Evolutionary conservation across 2,329 filamentous ascomycete species (phyloP), one percentile per base, ranked within the genome.

Genomic region (Alternaria solani): DNA sequence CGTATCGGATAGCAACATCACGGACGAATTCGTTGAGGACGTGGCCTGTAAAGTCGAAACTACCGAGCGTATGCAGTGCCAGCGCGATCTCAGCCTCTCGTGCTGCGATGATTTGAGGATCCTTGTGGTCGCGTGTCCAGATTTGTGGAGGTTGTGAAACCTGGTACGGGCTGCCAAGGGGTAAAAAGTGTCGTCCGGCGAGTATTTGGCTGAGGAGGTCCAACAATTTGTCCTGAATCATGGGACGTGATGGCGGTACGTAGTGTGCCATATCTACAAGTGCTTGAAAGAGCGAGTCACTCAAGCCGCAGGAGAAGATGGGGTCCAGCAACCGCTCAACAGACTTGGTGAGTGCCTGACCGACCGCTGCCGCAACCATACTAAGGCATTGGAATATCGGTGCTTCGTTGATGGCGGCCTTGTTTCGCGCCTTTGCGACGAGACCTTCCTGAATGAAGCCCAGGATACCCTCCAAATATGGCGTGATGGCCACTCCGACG

Each of bases 231-330:
- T 97, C 94, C 75, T 99, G 95, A 41, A 99, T 98, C 7, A 89
- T 94, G 2, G 91, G 87, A 75, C 96, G 95, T 58, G 97, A 93
- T 0, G 96, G 93, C 0, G 94, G 95, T 47, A 99, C 97, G 75
- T 99, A 98, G 75, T 98, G 96, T 28, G 95, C 95, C 92, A 99
- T 97, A 74, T 99, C 96, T 23, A 98, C 94, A 55, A 99, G 84
- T 3, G 96, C 96, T 76, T 98, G 94, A 0, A 94, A 97, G 25
- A 99, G 86, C 67, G 96, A 95, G 57, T 94, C 91, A 38, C 93
- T 97, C 53, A 99, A 84, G 49, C 96, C 95, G 75, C 95, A 99
- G 16, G 93, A 94, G 79, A 99, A 99, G 60, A 99, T 97, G 11
- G 96, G 94, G 69, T 97, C 94, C 9, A 99, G 86, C 28, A 99